Evolutionary conservation across 2,329 filamentous ascomycete species (phyloP).

Genomic region (Chaetomium strumarium): DNA sequence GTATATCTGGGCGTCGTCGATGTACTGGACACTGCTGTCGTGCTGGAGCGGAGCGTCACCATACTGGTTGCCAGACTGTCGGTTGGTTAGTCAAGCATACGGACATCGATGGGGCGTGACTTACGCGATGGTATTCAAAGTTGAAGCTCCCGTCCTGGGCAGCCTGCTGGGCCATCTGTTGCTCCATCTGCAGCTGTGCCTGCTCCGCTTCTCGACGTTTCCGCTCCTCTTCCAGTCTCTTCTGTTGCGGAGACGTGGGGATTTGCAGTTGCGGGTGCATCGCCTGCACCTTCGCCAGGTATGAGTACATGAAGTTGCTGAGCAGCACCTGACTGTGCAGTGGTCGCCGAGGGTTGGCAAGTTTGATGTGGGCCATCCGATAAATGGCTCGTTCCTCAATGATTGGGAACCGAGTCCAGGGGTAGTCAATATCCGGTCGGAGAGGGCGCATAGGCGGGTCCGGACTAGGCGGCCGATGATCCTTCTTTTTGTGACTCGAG

Average conservation of each 20-base stretch:
- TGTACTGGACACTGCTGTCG: conserved; percentile 27
- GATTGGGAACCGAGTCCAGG: conserved; percentile 92
- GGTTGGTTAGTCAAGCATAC: not conserved
- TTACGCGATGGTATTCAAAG: conserved; percentile 35
- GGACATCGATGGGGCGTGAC: conserved; percentile 8
- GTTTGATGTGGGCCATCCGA: conserved; percentile 96
- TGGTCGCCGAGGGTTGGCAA: conserved; percentile 91
- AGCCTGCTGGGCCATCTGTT: conserved; percentile 29
- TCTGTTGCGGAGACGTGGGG: conserved; percentile 64
- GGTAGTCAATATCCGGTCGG: conserved; percentile 86
- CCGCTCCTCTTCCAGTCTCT: conserved; percentile 38
- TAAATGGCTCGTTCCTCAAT: conserved; percentile 96
- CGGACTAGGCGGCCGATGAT: conserved; percentile 70
- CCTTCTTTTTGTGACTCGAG: conserved; percentile 64
- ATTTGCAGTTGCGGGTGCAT: conserved; percentile 97
- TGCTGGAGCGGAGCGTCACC: conserved; percentile 25
- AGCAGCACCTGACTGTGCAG: conserved; percentile 91
- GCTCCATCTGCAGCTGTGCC: conserved; percentile 39
- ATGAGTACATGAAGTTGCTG: conserved; percentile 99
- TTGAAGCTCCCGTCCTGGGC: conserved; percentile 28
- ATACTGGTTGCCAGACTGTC: conserved; percentile 29
- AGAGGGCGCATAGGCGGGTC: conserved; percentile 67
- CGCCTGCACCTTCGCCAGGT: conserved; percentile 95
- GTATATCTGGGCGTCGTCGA: conserved; percentile 32
- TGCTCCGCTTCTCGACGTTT: conserved; percentile 39